Evolutionary conservation across 2,329 filamentous ascomycete species (phyloP).

Genomic region (Trichoderma koningiopsis): DNA sequence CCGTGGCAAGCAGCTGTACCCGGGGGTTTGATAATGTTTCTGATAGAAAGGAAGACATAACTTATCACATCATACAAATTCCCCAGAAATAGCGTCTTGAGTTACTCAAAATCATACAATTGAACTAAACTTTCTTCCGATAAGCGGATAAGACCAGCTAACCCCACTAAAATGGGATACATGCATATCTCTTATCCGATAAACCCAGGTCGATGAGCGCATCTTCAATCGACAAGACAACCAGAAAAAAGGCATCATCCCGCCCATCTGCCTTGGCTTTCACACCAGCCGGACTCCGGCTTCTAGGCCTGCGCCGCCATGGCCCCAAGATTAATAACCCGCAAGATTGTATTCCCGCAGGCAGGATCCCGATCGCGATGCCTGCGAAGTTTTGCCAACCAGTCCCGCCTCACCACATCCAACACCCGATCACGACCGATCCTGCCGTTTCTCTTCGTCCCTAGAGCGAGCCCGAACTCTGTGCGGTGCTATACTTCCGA

Average conservation of each 20-base stretch:
- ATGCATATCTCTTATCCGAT: background rate
- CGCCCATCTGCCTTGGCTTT: background rate
- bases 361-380: constrained; percentile 29
- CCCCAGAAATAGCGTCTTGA: background rate
- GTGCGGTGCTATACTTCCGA: constrained; percentile 80
- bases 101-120: background rate
- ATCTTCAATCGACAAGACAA: background rate
- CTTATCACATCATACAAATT: constrained; percentile 29
- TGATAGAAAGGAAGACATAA: constrained; percentile 49
- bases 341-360: constrained; percentile 34
- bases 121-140: background rate
- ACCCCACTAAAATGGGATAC: background rate
- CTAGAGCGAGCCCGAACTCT: constrained; percentile 53
- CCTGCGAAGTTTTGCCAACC: constrained; percentile 35
- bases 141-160: background rate
- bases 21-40: constrained; percentile 50
- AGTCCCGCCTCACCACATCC: constrained; percentile 36
- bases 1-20: constrained; percentile 70
- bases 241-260: background rate
- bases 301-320: constrained; percentile 34
- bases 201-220: background rate
- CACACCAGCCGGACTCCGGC: constrained; percentile 18
- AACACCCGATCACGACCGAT: constrained; percentile 39
- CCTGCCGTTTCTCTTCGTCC: constrained; percentile 54
- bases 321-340: constrained; percentile 45